These are phyloP conservation scores for Evernia prunastri DNA, from an alignment of 495 filamentous ascomycete species.

Conservation along the genomic window DNA sequence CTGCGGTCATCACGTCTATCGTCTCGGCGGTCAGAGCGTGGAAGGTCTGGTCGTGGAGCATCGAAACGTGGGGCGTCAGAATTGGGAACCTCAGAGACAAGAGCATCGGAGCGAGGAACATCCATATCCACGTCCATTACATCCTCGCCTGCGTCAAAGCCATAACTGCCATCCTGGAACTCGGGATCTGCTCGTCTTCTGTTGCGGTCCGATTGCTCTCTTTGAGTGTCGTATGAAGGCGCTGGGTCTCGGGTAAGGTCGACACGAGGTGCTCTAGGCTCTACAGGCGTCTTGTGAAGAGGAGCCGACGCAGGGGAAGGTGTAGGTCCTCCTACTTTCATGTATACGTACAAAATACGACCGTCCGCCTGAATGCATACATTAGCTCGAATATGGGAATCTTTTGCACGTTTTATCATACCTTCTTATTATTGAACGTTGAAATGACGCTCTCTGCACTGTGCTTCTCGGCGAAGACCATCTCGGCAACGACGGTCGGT, in stretches of 20 bases:
- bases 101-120: not conserved
- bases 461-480: slow-evolving; percentile 69
- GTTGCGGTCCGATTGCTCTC: slow-evolving; percentile 44
- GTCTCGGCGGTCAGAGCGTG: slow-evolving; percentile 12
- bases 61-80: not conserved
- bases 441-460: slow-evolving; percentile 74
- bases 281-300: slow-evolving; percentile 31
- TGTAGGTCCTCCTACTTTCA: slow-evolving; percentile 47
- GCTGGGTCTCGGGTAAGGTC: slow-evolving; percentile 27
- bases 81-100: not conserved
- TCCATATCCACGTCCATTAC: slow-evolving; percentile 40
- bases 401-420: slow-evolving; percentile 33
- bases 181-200: slow-evolving; percentile 42
- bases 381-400: slow-evolving; percentile 11
- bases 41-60: too few species aligned
- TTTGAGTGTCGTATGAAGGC: slow-evolving; percentile 36
- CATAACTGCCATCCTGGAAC: slow-evolving; percentile 55
- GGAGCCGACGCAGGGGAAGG: slow-evolving; percentile 28
- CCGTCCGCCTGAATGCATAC: slow-evolving; percentile 64
- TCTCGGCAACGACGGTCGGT: slow-evolving; percentile 80
- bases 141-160: slow-evolving; percentile 45
- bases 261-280: slow-evolving; percentile 27
- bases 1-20: slow-evolving; percentile 17
- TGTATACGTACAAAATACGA: slow-evolving; percentile 67
- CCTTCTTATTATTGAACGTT: slow-evolving; percentile 82